These are phyloP conservation scores for Ophiostoma piceae DNA, from an alignment of 2,329 filamentous ascomycete species.

Conservation along the genomic window DNA sequence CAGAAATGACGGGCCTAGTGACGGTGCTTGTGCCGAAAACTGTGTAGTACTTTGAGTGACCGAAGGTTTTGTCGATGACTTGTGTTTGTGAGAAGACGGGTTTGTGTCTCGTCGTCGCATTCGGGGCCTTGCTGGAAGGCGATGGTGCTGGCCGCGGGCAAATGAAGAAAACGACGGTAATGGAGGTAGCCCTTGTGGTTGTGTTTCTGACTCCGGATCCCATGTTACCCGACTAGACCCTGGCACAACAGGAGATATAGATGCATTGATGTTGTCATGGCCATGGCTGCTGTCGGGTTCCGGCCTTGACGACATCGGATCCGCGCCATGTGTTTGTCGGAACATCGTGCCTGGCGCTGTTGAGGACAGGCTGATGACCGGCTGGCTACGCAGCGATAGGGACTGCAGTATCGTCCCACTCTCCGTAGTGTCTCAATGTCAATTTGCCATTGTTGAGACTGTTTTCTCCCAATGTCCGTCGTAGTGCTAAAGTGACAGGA, in stretches of 20 bases:
- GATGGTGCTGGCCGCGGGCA: neutral
- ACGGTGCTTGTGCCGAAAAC: neutral
- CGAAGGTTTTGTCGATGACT: neutral
- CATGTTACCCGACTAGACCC: neutral
- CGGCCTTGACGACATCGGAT: neutral
- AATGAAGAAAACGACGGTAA: slow-evolving; percentile 2
- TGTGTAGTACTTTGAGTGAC: neutral
- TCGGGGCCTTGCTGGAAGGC: neutral
- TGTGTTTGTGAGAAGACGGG: neutral
- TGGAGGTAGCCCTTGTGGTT: neutral
- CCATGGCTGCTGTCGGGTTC: neutral
- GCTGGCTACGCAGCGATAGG: neutral
- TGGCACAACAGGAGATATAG: neutral
- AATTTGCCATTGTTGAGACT: neutral
- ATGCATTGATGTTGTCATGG: too few relatives aligned
- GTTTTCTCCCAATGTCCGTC: neutral
- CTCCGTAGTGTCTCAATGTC: neutral
- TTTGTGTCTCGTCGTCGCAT: slow-evolving; percentile 6
- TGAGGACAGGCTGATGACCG: neutral
- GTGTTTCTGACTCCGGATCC: neutral
- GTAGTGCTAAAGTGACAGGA: neutral
- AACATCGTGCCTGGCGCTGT: neutral
- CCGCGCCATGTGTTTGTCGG: neutral
- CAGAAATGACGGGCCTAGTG: neutral
- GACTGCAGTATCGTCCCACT: neutral